These are phyloP conservation scores for Pseudopediastrum boryanum DNA, from an alignment of 139 green algal species.

Conservation along the genomic window DNA sequence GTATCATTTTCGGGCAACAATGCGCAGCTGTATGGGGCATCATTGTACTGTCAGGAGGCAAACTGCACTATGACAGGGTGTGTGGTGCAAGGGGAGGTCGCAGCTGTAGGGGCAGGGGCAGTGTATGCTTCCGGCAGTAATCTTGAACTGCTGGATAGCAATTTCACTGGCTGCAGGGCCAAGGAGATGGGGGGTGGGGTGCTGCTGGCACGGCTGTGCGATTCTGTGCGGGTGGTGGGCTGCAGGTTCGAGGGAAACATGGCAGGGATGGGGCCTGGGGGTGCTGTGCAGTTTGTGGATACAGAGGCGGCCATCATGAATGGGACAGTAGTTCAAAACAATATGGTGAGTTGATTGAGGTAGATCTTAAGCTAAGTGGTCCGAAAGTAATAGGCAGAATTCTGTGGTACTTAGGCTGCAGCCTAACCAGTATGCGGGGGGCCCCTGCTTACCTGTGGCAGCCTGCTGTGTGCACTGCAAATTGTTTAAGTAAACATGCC, in stretches of 20 bases:
- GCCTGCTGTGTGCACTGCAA: too few species aligned
- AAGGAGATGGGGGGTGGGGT: slow-evolving; percentile 6
- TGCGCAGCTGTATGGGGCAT: slow-evolving; percentile 24
- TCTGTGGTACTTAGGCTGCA: too few species aligned
- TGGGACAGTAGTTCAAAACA: slow-evolving; percentile 24
- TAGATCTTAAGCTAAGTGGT: too few species aligned
- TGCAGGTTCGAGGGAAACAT: slow-evolving; percentile 13
- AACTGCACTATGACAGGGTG: slow-evolving; percentile 22
- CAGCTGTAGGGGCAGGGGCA: slow-evolving; percentile 14
- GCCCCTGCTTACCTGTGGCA: too few species aligned
- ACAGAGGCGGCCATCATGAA: neutral
- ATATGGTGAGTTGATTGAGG: neutral
- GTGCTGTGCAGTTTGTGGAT: slow-evolving; percentile 1
- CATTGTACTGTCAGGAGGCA: slow-evolving; percentile 27
- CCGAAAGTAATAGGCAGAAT: too few species aligned
- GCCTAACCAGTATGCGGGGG: too few species aligned
- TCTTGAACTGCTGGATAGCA: slow-evolving; percentile 2
- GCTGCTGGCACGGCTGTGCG: neutral
- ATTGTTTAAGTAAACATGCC: too few species aligned
- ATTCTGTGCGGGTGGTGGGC: slow-evolving; percentile 1
- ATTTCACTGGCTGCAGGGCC: slow-evolving; percentile 8
- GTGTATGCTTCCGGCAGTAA: slow-evolving; percentile 3
- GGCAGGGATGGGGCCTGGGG: slow-evolving; percentile 22
- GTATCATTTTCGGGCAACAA: slow-evolving; percentile 15
- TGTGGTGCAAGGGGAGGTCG: neutral